phyloP scores from a whole-genome alignment of 2,329 filamentous ascomycete genomes.

The Pseudocercospora macadamiae region DNA sequence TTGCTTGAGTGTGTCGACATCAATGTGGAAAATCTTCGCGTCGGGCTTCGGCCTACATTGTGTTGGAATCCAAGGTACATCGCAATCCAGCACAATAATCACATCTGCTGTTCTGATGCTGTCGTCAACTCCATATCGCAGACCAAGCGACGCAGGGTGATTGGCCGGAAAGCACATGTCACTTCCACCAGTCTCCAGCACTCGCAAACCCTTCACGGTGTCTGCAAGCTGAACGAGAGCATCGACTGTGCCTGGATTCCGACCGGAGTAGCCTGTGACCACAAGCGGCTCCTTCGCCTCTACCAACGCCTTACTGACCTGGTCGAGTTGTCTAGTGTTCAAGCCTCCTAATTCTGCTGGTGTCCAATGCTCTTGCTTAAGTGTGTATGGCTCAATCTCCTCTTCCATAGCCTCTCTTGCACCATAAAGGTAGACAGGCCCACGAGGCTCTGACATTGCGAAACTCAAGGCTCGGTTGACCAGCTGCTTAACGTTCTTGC shows the following conservation, averaged over 20 bases:
- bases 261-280: conserved; percentile 71
- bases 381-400: conserved; percentile 71
- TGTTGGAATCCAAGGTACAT: conserved; percentile 92
- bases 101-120: conserved; percentile 76
- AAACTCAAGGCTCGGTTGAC: conserved; percentile 84
- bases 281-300: conserved; percentile 68
- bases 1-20: conserved; percentile 68
- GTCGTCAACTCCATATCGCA: conserved; percentile 74
- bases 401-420: conserved; percentile 84
- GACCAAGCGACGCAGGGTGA: conserved; percentile 62
- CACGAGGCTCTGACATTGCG: conserved; percentile 73
- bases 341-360: conserved; percentile 69
- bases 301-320: conserved; percentile 66
- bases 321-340: conserved; percentile 56
- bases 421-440: conserved; percentile 78
- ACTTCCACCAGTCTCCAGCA: conserved; percentile 75
- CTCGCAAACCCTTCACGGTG: conserved; percentile 67
- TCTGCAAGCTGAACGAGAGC: conserved; percentile 70
- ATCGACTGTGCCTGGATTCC: conserved; percentile 65
- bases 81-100: conserved; percentile 83
- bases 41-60: conserved; percentile 61
- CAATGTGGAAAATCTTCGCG: conserved; percentile 66
- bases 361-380: conserved; percentile 72
- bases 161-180: conserved; percentile 80
- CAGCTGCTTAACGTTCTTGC: conserved; percentile 85